Conservation (phyloP, 306 rosid genomes). For the Notholithocarpus densiflorus region DNA sequence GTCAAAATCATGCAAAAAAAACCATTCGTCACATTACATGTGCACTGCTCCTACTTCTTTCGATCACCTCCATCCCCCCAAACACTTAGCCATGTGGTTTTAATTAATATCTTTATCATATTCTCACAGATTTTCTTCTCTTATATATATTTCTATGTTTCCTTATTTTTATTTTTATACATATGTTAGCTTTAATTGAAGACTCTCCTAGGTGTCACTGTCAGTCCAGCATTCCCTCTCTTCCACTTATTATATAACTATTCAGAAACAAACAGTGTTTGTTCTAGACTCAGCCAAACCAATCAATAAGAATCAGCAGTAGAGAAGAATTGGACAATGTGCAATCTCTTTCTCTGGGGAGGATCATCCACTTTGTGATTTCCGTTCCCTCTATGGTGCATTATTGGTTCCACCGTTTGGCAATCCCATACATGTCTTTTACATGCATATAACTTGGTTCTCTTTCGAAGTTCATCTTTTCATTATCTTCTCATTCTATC, state of each 20-base stretch:
- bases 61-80: neutral
- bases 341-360: neutral
- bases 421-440: neutral
- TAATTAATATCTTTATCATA: neutral
- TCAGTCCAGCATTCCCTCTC: constrained; percentile 37
- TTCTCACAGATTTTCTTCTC: neutral
- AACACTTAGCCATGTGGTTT: constrained; percentile 26
- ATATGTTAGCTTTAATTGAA: neutral
- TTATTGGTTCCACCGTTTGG: constrained; percentile 36
- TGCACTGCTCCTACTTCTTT: constrained; percentile 17
- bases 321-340: constrained; percentile 31
- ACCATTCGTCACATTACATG: constrained; percentile 30
- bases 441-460: neutral
- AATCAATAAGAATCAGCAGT: constrained; percentile 8
- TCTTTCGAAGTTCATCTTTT: neutral
- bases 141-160: neutral
- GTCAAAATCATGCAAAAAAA: neutral
- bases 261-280: neutral
- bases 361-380: constrained; percentile 17
- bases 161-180: neutral
- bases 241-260: neutral
- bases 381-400: constrained; percentile 28
- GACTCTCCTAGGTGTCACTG: constrained; percentile 19
- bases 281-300: constrained; percentile 4
- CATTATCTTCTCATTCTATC: neutral